A percentile compares a stretch with the other conserved stretches of the same genome.
These are phyloP conservation scores for Amphirosellinia nigrospora DNA, from an alignment of 495 filamentous ascomycete genomes.

Conservation along the genomic window DNA sequence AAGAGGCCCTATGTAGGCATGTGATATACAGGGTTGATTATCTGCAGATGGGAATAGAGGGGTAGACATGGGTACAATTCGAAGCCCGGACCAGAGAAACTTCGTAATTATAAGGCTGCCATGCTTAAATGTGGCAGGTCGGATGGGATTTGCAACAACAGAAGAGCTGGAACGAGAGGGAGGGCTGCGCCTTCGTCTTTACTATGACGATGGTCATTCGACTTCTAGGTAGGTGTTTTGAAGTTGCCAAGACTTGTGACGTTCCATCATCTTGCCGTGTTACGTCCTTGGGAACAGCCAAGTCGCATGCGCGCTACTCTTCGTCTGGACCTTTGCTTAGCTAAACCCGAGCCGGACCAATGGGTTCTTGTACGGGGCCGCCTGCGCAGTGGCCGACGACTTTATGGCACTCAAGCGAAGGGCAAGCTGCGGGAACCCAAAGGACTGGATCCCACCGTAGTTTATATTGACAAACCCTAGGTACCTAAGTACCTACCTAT, in stretches of 20 bases:
- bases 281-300: slow-evolving; percentile 17
- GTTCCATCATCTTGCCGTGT: slow-evolving; percentile 15
- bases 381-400: neutral
- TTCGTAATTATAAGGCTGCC: neutral
- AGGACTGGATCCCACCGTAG: too few species aligned
- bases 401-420: neutral
- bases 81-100: neutral
- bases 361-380: slow-evolving; percentile 5
- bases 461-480: too few species aligned
- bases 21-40: slow-evolving; percentile 6
- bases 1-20: neutral
- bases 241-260: slow-evolving; percentile 24
- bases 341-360: slow-evolving; percentile 11
- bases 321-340: neutral
- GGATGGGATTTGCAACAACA: neutral
- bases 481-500: too few species aligned
- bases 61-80: neutral
- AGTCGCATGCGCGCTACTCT: neutral
- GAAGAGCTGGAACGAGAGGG: neutral
- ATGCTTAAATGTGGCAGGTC: slow-evolving; percentile 1
- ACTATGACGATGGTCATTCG: neutral
- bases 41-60: neutral
- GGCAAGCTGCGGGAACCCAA: neutral
- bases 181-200: neutral
- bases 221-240: neutral